Conservation (phyloP, 169 alveolate genomes). For the Plasmodium reichenowi region DNA sequence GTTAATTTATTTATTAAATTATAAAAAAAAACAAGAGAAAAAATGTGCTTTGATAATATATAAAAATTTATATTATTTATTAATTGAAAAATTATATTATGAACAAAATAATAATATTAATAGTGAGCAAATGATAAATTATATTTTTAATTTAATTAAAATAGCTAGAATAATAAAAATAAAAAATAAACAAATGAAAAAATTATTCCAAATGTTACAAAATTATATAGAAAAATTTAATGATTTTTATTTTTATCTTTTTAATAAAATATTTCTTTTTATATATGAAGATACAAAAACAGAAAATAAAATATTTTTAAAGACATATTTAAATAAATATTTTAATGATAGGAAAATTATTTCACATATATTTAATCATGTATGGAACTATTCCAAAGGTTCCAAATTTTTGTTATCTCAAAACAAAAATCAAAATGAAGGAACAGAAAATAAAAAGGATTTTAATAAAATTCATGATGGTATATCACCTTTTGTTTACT, state of each 20-base stretch:
- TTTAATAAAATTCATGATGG: neutral
- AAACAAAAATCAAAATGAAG: neutral
- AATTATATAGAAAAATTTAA: constrained; percentile 21
- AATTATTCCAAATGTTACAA: constrained; percentile 19
- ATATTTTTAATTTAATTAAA: constrained; percentile 43
- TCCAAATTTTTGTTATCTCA: neutral
- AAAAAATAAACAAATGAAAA: constrained; percentile 7
- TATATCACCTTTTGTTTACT: neutral
- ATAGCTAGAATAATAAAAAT: constrained; percentile 40
- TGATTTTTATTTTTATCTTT: constrained; percentile 13
- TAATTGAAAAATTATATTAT: constrained; percentile 29
- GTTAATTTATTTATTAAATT: constrained; percentile 24
- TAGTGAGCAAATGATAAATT: constrained; percentile 2
- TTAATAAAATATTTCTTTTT: constrained; percentile 34
- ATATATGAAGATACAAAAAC: constrained; percentile 50
- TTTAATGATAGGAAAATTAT: constrained; percentile 48
- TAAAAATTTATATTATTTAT: constrained; percentile 32
- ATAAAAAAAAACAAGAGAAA: constrained; percentile 14
- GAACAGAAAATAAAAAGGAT: neutral
- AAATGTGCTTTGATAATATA: constrained; percentile 13
- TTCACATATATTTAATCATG: constrained; percentile 18
- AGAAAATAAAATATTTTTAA: constrained; percentile 30
- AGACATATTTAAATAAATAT: constrained; percentile 14
- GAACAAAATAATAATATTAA: constrained; percentile 4
- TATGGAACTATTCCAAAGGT: neutral